phyloP scores from a whole-genome alignment of 768 basidiomycete genomes.

The Sporobolomyces pararoseus region DNA sequence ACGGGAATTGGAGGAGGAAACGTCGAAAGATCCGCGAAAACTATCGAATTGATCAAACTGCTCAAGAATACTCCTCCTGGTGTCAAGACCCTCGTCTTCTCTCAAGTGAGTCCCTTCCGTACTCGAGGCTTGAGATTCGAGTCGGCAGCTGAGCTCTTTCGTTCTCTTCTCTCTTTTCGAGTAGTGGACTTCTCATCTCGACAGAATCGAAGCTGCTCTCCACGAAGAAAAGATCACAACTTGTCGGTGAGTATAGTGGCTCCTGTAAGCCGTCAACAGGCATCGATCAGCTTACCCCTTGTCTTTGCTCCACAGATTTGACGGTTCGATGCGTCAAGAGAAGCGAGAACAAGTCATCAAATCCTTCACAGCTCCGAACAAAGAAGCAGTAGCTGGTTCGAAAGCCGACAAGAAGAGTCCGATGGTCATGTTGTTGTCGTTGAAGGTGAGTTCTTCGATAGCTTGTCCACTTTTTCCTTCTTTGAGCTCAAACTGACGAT shows the following conservation, averaged over 20 bases:
- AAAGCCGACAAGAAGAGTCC: conserved; percentile 33
- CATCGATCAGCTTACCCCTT: too few species aligned
- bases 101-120: conserved; percentile 22
- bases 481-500: too few species aligned
- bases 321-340: conserved; percentile 42
- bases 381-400: conserved; percentile 14
- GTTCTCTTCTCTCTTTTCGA: background rate
- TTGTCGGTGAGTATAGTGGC: conserved; percentile 22
- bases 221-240: conserved; percentile 35
- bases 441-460: conserved; percentile 31
- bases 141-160: too few species aligned
- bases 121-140: too few species aligned
- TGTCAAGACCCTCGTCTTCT: conserved; percentile 40
- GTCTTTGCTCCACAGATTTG: too few species aligned
- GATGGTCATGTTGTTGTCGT: conserved; percentile 44
- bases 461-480: too few species aligned
- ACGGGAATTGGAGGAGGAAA: background rate
- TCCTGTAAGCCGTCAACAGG: too few species aligned
- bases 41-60: conserved; percentile 24
- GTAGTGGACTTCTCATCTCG: conserved; percentile 44
- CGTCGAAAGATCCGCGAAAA: conserved; percentile 34
- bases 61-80: conserved; percentile 26
- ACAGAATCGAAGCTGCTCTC: conserved; percentile 40
- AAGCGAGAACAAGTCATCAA: conserved; percentile 43
- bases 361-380: conserved; percentile 35